These are phyloP conservation scores for Plenodomus tracheiphilus DNA, from an alignment of 2,329 filamentous ascomycete genomes.

Conservation along the genomic window DNA sequence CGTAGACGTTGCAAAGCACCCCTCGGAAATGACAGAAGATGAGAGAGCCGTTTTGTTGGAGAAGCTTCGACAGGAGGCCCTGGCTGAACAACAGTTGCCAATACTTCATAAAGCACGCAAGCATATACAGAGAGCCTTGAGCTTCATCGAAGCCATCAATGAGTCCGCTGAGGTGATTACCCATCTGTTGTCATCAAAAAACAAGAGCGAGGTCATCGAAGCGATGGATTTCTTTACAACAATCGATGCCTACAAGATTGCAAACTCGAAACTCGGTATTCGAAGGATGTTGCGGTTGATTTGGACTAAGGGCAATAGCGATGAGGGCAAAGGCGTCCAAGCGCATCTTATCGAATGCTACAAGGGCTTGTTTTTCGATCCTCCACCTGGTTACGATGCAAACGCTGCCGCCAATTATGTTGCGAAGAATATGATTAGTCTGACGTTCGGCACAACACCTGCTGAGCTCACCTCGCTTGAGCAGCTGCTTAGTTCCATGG, in stretches of 20 bases:
- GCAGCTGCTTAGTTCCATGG: constrained; percentile 95
- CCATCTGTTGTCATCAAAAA: constrained; percentile 87
- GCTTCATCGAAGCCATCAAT: constrained; percentile 90
- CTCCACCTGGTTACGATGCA: constrained; percentile 80
- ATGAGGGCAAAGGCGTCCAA: constrained; percentile 98
- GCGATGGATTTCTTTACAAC: constrained; percentile 98
- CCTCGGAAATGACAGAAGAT: constrained; percentile 75
- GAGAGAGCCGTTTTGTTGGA: constrained; percentile 72
- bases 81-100: constrained; percentile 83
- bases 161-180: constrained; percentile 78
- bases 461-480: constrained; percentile 95
- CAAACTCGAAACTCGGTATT: constrained; percentile 90
- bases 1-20: constrained; percentile 50
- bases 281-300: constrained; percentile 94
- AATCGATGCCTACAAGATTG: constrained; percentile 92
- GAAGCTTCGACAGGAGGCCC: constrained; percentile 83
- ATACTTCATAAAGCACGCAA: constrained; percentile 85
- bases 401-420: constrained; percentile 96
- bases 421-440: constrained; percentile 96
- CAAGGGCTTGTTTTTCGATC: constrained; percentile 92
- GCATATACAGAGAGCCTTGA: constrained; percentile 90
- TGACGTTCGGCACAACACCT: constrained; percentile 93
- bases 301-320: constrained; percentile 99
- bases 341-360: constrained; percentile 97
- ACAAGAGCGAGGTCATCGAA: constrained; percentile 98